phyloP scores from a whole-genome alignment of 495 filamentous ascomycete genomes.

The Hypoxylon subgilvum region DNA sequence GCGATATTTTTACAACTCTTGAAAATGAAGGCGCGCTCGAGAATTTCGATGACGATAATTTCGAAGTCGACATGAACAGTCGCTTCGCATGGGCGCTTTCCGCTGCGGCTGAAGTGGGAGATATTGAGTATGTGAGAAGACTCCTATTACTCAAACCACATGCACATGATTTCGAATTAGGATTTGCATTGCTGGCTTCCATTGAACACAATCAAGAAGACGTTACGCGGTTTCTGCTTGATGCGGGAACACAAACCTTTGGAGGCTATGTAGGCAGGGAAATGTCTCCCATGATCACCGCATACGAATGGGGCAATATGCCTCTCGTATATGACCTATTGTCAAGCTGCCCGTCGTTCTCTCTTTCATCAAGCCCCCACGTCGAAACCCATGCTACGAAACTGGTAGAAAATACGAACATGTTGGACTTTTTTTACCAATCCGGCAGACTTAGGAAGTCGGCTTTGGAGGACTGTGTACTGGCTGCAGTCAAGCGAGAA shows the following conservation, averaged over 20 bases:
- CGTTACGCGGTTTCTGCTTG: slow-evolving; percentile 1
- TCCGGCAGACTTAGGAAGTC: neutral
- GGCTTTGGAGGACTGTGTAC: neutral
- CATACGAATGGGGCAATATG: slow-evolving; percentile 10
- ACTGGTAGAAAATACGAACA: neutral
- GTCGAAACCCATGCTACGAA: neutral
- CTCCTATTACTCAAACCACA: neutral
- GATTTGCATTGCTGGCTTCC: neutral
- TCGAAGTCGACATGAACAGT: too few relatives aligned
- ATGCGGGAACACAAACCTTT: neutral
- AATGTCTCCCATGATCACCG: too few relatives aligned
- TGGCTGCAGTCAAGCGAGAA: neutral
- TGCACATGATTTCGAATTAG: neutral
- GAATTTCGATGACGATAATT: neutral
- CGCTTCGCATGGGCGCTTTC: neutral
- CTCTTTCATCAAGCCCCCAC: too few relatives aligned
- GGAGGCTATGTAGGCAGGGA: too few relatives aligned
- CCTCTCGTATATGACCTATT: neutral
- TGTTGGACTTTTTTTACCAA: neutral
- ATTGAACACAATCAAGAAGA: neutral
- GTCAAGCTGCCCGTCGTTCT: neutral
- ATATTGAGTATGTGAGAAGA: slow-evolving; percentile 2
- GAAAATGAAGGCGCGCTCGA: slow-evolving; percentile 14
- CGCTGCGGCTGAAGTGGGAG: slow-evolving; percentile 3
- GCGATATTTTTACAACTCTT: neutral